A percentile compares a stretch with the other conserved stretches of the same genome.
phyloP scores from a whole-genome alignment of 2,329 filamentous ascomycete species.

The Diaporthe citrichinensis region DNA sequence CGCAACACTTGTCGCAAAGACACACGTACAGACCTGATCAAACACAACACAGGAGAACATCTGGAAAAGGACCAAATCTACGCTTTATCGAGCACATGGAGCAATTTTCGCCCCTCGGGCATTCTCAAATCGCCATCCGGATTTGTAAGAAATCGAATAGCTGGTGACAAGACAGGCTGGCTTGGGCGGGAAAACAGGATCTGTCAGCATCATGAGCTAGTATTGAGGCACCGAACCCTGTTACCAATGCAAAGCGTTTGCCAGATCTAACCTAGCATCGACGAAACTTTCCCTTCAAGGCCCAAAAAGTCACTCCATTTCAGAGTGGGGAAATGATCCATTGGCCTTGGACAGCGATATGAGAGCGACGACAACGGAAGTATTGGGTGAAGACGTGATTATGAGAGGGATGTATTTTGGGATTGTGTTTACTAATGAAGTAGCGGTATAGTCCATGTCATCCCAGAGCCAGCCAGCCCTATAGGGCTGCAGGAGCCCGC shows the following conservation, averaged over 20 bases:
- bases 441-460: slow-evolving; percentile 36
- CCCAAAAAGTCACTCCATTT: background rate
- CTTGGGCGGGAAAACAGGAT: background rate
- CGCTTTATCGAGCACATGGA: background rate
- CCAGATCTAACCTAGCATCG: slow-evolving; percentile 9
- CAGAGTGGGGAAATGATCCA: slow-evolving; percentile 1
- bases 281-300: slow-evolving; percentile 4
- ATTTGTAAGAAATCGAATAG: slow-evolving; percentile 1
- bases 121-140: background rate
- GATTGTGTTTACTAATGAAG: slow-evolving; percentile 39
- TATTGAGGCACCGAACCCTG: background rate
- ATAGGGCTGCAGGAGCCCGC: slow-evolving; percentile 40
- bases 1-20: background rate
- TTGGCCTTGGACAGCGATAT: background rate
- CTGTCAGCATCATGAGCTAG: slow-evolving; percentile 6
- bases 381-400: slow-evolving; percentile 30
- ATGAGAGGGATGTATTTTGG: slow-evolving; percentile 37
- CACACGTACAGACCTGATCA: background rate
- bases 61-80: background rate
- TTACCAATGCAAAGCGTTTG: background rate
- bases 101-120: background rate
- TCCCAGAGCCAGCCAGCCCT: slow-evolving; percentile 27
- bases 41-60: background rate
- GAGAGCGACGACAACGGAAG: background rate
- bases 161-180: background rate